A percentile compares a stretch with the other conserved stretches of the same genome.
phyloP scores from a whole-genome alignment of 1,284 basidiomycete genomes.

The Cystobasidium pallidum region DNA sequence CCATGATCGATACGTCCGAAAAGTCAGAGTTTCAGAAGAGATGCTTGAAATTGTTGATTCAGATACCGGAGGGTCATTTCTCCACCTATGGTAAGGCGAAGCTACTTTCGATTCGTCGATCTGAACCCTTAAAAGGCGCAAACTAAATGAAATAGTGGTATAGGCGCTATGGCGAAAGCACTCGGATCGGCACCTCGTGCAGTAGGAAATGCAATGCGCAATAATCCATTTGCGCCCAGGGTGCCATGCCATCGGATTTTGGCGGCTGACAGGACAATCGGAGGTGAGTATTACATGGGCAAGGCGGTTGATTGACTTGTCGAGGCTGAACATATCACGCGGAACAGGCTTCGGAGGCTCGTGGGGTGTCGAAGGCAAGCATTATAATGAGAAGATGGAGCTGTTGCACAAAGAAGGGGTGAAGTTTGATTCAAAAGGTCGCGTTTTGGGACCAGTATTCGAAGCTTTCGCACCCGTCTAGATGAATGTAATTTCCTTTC shows the following conservation, averaged over 20 bases:
- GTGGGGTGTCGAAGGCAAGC: constrained; percentile 58
- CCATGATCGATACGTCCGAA: constrained; percentile 37
- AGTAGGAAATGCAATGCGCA: constrained; percentile 66
- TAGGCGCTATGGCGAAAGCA: constrained; percentile 43
- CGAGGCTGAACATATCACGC: not conserved
- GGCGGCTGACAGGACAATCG: constrained; percentile 64
- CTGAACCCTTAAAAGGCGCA: too few species aligned
- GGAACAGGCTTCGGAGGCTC: constrained; percentile 63
- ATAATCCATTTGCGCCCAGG: constrained; percentile 67
- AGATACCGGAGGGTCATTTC: constrained; percentile 37
- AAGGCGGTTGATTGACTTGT: too few species aligned
- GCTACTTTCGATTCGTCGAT: too few species aligned
- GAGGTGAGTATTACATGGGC: too few species aligned
- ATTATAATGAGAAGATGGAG: constrained; percentile 60
- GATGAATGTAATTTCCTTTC: too few species aligned
- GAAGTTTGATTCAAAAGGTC: constrained; percentile 59
- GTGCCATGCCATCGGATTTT: constrained; percentile 71
- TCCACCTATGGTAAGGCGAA: constrained; percentile 29
- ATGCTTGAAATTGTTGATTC: constrained; percentile 36
- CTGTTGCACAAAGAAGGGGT: constrained; percentile 63
- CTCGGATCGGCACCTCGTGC: constrained; percentile 39
- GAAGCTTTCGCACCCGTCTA: constrained; percentile 1
- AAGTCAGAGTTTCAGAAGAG: constrained; percentile 44
- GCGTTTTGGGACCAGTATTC: constrained; percentile 34
- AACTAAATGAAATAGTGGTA: not conserved